These are phyloP conservation scores for Craterostigma plantagineum DNA, from an alignment of 257 asterid genomes.

Conservation along the genomic window DNA sequence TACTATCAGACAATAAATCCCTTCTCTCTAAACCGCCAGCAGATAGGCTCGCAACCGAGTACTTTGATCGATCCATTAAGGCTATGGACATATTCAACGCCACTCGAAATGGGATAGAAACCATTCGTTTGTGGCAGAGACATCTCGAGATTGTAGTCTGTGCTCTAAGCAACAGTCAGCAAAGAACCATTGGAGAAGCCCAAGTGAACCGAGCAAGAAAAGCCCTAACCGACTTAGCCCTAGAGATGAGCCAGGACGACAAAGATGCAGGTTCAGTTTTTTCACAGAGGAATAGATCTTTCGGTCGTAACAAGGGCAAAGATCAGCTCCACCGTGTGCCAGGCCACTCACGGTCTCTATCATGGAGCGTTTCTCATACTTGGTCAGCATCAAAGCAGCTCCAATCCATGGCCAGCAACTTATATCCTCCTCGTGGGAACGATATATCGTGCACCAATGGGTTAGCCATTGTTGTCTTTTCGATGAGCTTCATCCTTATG, in stretches of 20 bases:
- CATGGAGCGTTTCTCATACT: slow-evolving; percentile 83
- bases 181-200: slow-evolving; percentile 35
- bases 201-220: slow-evolving; percentile 76
- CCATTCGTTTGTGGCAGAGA: slow-evolving; percentile 60
- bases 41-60: slow-evolving; percentile 44
- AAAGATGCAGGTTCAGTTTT: slow-evolving; percentile 45
- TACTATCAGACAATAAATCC: slow-evolving; percentile 24
- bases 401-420: slow-evolving; percentile 41
- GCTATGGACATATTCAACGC: slow-evolving; percentile 86
- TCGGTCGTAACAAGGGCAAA: slow-evolving; percentile 49
- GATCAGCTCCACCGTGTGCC: slow-evolving; percentile 32
- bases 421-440: slow-evolving; percentile 51
- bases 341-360: slow-evolving; percentile 68
- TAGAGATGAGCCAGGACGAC: slow-evolving; percentile 67
- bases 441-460: slow-evolving; percentile 54
- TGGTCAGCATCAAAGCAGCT: slow-evolving; percentile 98
- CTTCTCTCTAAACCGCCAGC: slow-evolving; percentile 33
- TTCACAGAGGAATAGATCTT: slow-evolving; percentile 58
- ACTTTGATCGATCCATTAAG: slow-evolving; percentile 55
- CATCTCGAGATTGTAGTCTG: slow-evolving; percentile 51
- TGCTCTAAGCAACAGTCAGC: slow-evolving; percentile 30
- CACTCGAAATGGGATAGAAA: slow-evolving; percentile 76
- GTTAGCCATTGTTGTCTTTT: slow-evolving; percentile 31
- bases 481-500: slow-evolving; percentile 63
- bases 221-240: slow-evolving; percentile 59